phyloP scores from a whole-genome alignment of 805 yeast species.

The Cyberlindnera meyerae region DNA sequence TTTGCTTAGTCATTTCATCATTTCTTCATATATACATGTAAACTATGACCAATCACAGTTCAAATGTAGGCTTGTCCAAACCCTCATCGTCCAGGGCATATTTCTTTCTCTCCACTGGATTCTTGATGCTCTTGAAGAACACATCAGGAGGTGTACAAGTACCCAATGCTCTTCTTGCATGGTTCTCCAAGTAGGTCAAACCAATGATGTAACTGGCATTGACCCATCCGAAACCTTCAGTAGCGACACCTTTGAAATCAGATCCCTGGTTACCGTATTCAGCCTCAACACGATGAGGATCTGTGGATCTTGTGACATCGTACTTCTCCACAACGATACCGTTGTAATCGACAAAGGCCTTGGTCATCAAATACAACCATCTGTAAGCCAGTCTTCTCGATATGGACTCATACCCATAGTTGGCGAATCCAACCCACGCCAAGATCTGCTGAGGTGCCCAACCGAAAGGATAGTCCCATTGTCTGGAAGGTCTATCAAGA shows the following conservation, averaged over 20 bases:
- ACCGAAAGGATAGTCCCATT: conserved; percentile 97
- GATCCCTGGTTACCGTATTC: conserved; percentile 97
- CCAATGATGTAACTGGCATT: conserved; percentile 82
- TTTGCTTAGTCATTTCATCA: too few species aligned
- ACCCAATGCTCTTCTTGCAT: conserved; percentile 73
- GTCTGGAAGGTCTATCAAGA: conserved; percentile 75
- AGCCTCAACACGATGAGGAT: conserved; percentile 89
- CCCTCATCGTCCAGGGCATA: conserved; percentile 16
- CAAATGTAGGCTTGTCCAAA: conserved; percentile 3
- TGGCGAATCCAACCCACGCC: conserved; percentile 81
- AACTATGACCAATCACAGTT: not conserved
- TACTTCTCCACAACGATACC: conserved; percentile 96
- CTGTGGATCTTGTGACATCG: conserved; percentile 76
- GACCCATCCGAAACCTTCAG: conserved; percentile 98
- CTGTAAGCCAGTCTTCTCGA: conserved; percentile 73
- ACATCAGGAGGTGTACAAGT: conserved; percentile 36
- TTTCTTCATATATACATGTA: not conserved
- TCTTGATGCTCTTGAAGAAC: conserved; percentile 23
- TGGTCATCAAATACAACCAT: conserved; percentile 87
- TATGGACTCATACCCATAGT: conserved; percentile 63
- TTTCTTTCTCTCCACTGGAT: conserved; percentile 18
- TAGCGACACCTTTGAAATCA: conserved; percentile 86
- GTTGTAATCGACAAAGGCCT: conserved; percentile 85
- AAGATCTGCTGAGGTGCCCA: conserved; percentile 98
- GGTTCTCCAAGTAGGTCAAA: conserved; percentile 55